A percentile compares a stretch with the other conserved stretches of the same genome.
Evolutionary conservation across 768 basidiomycete species (phyloP).

Genomic region (Rhizopogon sp.): DNA sequence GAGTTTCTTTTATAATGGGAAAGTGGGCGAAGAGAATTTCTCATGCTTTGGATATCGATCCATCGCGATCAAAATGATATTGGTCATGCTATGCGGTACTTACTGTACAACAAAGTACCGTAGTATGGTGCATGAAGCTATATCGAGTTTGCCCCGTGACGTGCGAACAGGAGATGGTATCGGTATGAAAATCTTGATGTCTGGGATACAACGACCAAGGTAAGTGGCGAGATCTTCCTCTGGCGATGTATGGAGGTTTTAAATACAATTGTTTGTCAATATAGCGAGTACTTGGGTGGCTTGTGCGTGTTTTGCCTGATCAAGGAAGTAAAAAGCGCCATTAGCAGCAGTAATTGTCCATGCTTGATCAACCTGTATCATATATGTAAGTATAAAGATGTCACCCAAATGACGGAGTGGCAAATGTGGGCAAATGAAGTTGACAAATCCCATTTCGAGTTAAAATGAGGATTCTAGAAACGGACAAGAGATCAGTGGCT

Average conservation of each 20-base stretch:
- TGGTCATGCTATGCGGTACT: background rate
- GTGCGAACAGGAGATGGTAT: background rate
- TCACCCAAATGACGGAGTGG: background rate
- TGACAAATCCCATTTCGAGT: background rate
- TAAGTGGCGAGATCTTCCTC: background rate
- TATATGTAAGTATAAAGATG: background rate
- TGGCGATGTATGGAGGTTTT: background rate
- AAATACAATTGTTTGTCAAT: background rate
- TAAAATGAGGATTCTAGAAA: background rate
- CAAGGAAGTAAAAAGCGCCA: background rate
- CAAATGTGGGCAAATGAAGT: background rate
- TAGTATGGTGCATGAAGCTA: background rate
- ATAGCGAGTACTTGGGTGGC: background rate
- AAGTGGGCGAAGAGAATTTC: background rate
- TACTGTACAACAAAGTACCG: background rate
- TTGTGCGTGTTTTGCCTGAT: constrained; percentile 1
- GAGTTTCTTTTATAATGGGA: background rate
- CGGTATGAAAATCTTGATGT: background rate
- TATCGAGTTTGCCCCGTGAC: background rate
- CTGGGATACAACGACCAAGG: too few relatives aligned
- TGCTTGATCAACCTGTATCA: background rate
- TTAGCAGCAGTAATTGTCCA: background rate
- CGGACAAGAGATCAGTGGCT: background rate
- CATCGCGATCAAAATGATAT: background rate
- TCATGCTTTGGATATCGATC: background rate